phyloP scores from a whole-genome alignment of 306 rosid genomes.

The Alnus rubra region DNA sequence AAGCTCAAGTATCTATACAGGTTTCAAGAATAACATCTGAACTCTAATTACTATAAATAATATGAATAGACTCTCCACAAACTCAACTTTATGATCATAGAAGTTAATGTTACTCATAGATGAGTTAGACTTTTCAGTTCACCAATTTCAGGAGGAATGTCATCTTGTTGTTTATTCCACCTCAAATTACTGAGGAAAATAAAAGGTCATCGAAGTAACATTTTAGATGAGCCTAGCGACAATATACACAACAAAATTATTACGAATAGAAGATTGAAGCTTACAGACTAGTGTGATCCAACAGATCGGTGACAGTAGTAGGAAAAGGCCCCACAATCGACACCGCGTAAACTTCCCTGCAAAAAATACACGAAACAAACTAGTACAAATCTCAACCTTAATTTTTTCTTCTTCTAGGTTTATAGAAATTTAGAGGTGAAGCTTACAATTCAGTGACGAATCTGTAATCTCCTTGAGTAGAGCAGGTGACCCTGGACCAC shows the following conservation, averaged over 20 bases:
- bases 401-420: too few species aligned
- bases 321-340: conserved; percentile 99
- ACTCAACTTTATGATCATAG: background rate
- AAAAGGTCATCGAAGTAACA: conserved; percentile 9
- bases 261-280: conserved; percentile 20
- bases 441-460: conserved; percentile 92
- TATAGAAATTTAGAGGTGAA: background rate
- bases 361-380: conserved; percentile 7
- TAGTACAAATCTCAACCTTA: background rate
- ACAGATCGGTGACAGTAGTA: conserved; percentile 90
- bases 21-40: conserved; percentile 4
- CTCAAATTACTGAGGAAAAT: conserved; percentile 75
- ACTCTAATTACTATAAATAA: conserved; percentile 2
- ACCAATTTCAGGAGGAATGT: conserved; percentile 93
- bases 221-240: background rate
- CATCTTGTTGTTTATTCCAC: conserved; percentile 97
- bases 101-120: conserved; percentile 62
- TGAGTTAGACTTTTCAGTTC: conserved; percentile 94
- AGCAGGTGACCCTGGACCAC: conserved; percentile 99
- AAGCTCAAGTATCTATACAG: conserved; percentile 81
- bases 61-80: conserved; percentile 1
- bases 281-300: conserved; percentile 98
- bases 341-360: conserved; percentile 96
- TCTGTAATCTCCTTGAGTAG: conserved; percentile 94
- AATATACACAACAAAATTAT: conserved; percentile 4